Percentiles rank a stretch among this genome's conserved stretches.
These are phyloP conservation scores for Cryptococcus maquisensis DNA, from an alignment of 1,284 basidiomycete species.

Conservation along the genomic window DNA sequence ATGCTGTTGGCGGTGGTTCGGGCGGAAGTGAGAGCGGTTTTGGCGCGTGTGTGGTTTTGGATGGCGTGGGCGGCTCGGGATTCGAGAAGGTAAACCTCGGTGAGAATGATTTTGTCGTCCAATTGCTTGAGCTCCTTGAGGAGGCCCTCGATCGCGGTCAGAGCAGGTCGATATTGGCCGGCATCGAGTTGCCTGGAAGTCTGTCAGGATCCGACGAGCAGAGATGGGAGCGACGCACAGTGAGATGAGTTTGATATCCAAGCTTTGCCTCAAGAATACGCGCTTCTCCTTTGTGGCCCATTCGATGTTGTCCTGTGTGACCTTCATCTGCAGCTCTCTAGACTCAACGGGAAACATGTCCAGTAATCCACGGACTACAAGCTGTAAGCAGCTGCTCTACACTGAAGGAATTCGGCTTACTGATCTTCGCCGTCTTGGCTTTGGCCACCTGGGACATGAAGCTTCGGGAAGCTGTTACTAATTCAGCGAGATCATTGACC, in stretches of 20 bases:
- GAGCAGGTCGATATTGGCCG: slow-evolving; percentile 70
- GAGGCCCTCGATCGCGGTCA: slow-evolving; percentile 76
- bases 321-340: slow-evolving; percentile 74
- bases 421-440: slow-evolving; percentile 96
- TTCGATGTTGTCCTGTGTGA: slow-evolving; percentile 82
- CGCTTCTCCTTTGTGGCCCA: slow-evolving; percentile 92
- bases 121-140: slow-evolving; percentile 86
- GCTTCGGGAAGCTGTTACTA: slow-evolving; percentile 77
- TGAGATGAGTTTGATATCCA: slow-evolving; percentile 83
- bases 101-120: slow-evolving; percentile 97
- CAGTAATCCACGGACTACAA: slow-evolving; percentile 79
- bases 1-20: slow-evolving; percentile 94
- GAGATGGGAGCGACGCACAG: slow-evolving; percentile 57
- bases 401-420: slow-evolving; percentile 52
- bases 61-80: slow-evolving; percentile 85
- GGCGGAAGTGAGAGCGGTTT: slow-evolving; percentile 88
- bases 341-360: slow-evolving; percentile 79
- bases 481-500: slow-evolving; percentile 75
- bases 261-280: slow-evolving; percentile 89
- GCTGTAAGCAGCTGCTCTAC: not conserved
- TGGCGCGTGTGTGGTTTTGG: slow-evolving; percentile 90
- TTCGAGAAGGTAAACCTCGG: slow-evolving; percentile 93
- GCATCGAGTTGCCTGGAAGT: slow-evolving; percentile 60
- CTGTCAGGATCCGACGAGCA: not conserved
- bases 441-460: slow-evolving; percentile 96